These are phyloP conservation scores for Firmiana major DNA, from an alignment of 345 rosid genomes.

Conservation along the genomic window DNA sequence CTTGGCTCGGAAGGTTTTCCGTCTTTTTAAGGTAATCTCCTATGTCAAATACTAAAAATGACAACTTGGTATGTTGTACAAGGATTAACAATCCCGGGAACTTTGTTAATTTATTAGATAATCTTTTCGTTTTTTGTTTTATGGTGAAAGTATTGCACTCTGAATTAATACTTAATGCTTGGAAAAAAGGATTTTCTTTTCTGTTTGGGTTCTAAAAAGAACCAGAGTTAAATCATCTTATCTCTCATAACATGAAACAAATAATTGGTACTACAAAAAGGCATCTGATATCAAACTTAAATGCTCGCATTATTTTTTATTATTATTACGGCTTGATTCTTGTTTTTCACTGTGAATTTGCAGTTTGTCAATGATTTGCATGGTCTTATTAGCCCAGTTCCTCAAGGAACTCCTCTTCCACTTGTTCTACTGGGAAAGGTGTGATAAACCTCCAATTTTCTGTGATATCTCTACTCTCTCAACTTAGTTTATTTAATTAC, in stretches of 20 bases:
- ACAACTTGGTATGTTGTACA: not conserved
- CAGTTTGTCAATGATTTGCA: slow-evolving; percentile 96
- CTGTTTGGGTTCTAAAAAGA: not conserved
- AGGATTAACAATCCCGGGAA: not conserved
- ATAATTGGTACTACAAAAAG: not conserved
- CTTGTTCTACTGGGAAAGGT: slow-evolving; percentile 92
- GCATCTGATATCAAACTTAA: slow-evolving; percentile 11
- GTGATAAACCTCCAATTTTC: slow-evolving; percentile 4
- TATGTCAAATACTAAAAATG: not conserved
- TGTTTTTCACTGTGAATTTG: slow-evolving; percentile 24
- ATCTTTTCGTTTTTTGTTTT: not conserved
- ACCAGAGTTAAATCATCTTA: not conserved
- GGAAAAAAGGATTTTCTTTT: not conserved
- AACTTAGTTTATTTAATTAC: slow-evolving; percentile 4
- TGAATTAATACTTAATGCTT: not conserved
- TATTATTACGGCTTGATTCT: slow-evolving; percentile 3
- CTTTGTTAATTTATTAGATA: not conserved
- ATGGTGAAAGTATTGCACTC: not conserved
- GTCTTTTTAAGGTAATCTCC: slow-evolving; percentile 72
- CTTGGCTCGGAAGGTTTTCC: slow-evolving; percentile 97
- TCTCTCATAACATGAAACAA: not conserved
- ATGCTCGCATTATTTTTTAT: not conserved
- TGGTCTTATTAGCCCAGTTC: slow-evolving; percentile 78
- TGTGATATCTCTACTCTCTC: not conserved
- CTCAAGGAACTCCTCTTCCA: slow-evolving; percentile 87